These are phyloP conservation scores for Chytridiales sp. DNA, from an alignment of 371 early-diverging fungal genomes.

Conservation along the genomic window DNA sequence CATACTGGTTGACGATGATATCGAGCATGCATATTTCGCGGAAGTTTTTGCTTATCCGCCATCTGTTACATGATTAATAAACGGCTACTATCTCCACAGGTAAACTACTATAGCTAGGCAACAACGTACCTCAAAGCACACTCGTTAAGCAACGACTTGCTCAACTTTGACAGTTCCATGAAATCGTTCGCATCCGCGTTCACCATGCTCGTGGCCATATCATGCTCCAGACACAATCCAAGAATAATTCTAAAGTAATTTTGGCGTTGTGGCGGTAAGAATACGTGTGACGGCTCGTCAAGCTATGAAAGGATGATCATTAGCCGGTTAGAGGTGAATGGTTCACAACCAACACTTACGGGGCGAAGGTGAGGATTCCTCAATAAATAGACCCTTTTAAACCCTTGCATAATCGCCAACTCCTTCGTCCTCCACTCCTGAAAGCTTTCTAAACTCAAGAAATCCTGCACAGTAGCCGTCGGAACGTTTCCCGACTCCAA, in stretches of 20 bases:
- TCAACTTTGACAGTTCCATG: conserved; percentile 32
- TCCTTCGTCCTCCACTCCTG: conserved; percentile 27
- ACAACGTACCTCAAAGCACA: conserved; percentile 29
- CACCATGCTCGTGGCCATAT: conserved; percentile 13
- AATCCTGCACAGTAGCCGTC: conserved; percentile 21
- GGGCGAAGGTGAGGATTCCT: neutral
- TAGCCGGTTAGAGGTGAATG: neutral
- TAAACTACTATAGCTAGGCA: neutral
- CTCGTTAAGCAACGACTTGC: conserved; percentile 35
- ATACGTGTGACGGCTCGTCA: conserved; percentile 5
- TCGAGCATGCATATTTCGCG: conserved; percentile 33
- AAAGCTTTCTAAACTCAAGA: conserved; percentile 18
- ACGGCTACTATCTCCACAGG: neutral
- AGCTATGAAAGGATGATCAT: neutral
- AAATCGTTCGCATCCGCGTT: conserved; percentile 5
- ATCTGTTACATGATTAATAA: conserved; percentile 9
- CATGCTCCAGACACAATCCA: conserved; percentile 29
- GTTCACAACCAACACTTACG: neutral
- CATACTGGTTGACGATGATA: conserved; percentile 21
- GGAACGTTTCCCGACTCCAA: conserved; percentile 13
- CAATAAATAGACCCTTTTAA: conserved; percentile 14
- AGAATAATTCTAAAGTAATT: conserved; percentile 28
- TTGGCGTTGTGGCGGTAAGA: conserved; percentile 15
- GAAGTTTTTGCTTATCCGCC: conserved; percentile 35
- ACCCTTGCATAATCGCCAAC: conserved; percentile 15